These are phyloP conservation scores for Boletus rubescentipes DNA, from an alignment of 768 basidiomycete genomes.

Conservation along the genomic window DNA sequence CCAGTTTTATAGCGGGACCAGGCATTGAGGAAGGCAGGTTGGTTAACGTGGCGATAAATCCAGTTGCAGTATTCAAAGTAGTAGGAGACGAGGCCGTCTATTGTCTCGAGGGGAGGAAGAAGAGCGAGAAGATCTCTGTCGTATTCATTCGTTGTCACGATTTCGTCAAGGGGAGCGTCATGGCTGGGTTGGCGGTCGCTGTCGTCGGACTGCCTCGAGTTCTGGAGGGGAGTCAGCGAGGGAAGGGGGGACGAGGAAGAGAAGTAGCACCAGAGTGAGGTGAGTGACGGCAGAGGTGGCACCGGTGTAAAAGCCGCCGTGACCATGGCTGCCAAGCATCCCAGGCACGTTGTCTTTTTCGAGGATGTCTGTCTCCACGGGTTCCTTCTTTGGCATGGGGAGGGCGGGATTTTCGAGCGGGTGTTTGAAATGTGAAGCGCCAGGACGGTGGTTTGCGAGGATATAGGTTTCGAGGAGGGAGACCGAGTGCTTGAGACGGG, in stretches of 20 bases:
- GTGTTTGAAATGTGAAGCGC: conserved; percentile 27
- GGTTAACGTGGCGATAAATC: conserved; percentile 80
- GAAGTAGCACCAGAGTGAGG: conserved; percentile 55
- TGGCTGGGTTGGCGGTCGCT: conserved; percentile 51
- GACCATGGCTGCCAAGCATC: conserved; percentile 62
- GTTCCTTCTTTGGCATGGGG: conserved; percentile 55
- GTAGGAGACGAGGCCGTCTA: conserved; percentile 70
- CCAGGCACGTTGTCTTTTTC: conserved; percentile 56
- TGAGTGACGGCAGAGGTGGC: conserved; percentile 74
- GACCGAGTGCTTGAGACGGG: conserved; percentile 41
- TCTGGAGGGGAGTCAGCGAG: conserved; percentile 33
- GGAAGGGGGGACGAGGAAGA: conserved; percentile 9
- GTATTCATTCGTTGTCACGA: conserved; percentile 48
- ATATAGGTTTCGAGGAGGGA: conserved; percentile 39
- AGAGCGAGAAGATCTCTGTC: conserved; percentile 70
- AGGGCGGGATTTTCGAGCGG: conserved; percentile 21
- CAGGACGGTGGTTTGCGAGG: conserved; percentile 32
- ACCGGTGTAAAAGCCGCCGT: conserved; percentile 75
- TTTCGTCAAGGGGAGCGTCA: conserved; percentile 43
- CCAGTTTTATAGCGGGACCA: conserved; percentile 79
- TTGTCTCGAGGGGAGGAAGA: conserved; percentile 63
- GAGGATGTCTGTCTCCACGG: conserved; percentile 44
- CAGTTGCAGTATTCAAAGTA: conserved; percentile 89
- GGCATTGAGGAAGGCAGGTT: conserved; percentile 54
- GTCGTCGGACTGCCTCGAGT: conserved; percentile 51